phyloP scores from a whole-genome alignment of 257 asterid genomes.

The Solanum lycopersicoides region DNA sequence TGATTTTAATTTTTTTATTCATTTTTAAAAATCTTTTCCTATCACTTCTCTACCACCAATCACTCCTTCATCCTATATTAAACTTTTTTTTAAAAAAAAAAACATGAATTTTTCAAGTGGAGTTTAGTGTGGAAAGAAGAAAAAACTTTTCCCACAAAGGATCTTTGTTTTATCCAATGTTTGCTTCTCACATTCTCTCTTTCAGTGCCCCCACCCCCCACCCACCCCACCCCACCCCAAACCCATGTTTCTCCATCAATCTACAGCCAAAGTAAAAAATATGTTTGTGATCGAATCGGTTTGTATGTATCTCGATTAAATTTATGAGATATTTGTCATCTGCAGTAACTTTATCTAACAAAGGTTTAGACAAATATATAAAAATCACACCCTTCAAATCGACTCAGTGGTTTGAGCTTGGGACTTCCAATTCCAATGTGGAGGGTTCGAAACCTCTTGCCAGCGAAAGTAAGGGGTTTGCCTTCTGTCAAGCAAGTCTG shows the following conservation, averaged over 20 bases:
- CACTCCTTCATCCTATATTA: neutral
- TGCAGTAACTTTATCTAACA: neutral
- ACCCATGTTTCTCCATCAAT: neutral
- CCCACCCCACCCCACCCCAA: neutral
- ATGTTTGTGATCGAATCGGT: too few species aligned
- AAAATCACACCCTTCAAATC: neutral
- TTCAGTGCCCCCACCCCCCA: neutral
- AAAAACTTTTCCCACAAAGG: neutral
- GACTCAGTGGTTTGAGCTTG: too few species aligned
- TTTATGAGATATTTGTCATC: neutral
- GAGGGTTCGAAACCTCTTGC: too few species aligned
- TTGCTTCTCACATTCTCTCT: neutral
- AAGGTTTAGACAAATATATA: neutral
- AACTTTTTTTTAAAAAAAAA: neutral
- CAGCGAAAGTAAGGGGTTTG: too few species aligned
- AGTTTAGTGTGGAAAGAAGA: constrained; percentile 12
- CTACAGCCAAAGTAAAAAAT: neutral
- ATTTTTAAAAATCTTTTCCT: neutral
- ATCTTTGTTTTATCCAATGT: neutral
- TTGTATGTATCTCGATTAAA: neutral
- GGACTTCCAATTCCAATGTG: too few species aligned
- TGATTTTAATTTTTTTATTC: neutral
- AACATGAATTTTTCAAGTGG: constrained; percentile 17
- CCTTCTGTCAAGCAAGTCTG: too few species aligned
- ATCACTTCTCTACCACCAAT: neutral